phyloP scores from a whole-genome alignment of 805 yeast species.

The Saturnispora mendoncae region DNA sequence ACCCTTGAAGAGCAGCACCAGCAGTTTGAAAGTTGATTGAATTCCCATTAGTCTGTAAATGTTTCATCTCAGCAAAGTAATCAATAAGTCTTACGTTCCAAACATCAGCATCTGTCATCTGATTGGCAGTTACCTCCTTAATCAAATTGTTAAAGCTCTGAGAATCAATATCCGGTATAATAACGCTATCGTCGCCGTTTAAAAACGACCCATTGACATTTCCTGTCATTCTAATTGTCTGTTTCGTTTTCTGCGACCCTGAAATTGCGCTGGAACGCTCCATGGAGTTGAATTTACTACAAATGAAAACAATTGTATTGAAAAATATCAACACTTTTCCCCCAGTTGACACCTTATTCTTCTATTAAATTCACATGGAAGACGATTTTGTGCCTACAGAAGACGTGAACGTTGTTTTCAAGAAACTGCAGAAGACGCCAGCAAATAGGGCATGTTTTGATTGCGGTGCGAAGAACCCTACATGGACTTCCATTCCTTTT shows the following conservation, averaged over 20 bases:
- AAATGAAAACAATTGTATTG: no score
- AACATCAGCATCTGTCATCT: constrained; percentile 39
- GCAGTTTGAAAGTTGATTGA: constrained; percentile 38
- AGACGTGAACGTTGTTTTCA: constrained; percentile 58
- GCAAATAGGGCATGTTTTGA: constrained; percentile 86
- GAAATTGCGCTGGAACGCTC: no score
- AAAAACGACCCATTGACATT: background rate
- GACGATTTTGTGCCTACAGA: constrained; percentile 54
- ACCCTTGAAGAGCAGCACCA: constrained; percentile 45
- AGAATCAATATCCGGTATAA: constrained; percentile 3
- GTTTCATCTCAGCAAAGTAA: constrained; percentile 43
- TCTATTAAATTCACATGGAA: constrained; percentile 3
- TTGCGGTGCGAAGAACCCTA: constrained; percentile 88
- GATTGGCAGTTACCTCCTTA: constrained; percentile 27
- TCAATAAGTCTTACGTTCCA: constrained; percentile 46
- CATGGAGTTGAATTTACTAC: no score
- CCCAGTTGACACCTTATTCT: no score
- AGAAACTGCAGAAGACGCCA: constrained; percentile 50
- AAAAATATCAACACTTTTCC: no score
- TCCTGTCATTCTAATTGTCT: no score
- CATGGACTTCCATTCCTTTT: constrained; percentile 97
- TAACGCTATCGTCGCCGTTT: constrained; percentile 3
- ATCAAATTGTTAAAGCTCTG: constrained; percentile 21
- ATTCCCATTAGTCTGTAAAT: constrained; percentile 34
- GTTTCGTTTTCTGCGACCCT: no score